Percentiles rank a stretch among this genome's conserved stretches.
Conservation (phyloP, 768 basidiomycete species). For the Mrakia gelida region DNA sequence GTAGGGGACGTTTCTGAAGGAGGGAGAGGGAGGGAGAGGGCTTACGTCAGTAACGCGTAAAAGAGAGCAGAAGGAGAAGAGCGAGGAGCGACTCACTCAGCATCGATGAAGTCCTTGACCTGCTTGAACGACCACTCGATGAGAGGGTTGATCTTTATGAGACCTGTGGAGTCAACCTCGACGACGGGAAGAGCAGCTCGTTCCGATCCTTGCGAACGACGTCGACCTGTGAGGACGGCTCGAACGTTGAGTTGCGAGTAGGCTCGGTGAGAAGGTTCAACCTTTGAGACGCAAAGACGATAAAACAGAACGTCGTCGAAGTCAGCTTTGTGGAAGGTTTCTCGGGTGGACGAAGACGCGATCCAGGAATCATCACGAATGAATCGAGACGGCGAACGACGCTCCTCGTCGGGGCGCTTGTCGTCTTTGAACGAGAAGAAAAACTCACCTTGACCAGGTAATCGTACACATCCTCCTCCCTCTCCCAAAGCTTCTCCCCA, state of each 20-base stretch:
- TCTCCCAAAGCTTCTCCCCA: conserved; percentile 81
- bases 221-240: conserved; percentile 89
- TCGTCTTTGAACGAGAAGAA: background rate
- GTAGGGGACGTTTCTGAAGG: conserved; percentile 61
- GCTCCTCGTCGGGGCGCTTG: background rate
- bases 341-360: background rate
- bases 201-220: conserved; percentile 89
- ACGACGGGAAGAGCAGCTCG: conserved; percentile 75
- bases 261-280: conserved; percentile 85
- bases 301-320: background rate
- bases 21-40: background rate
- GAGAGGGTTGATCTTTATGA: conserved; percentile 91
- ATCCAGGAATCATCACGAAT: background rate
- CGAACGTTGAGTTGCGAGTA: conserved; percentile 73
- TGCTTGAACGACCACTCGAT: conserved; percentile 78
- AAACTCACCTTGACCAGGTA: conserved; percentile 76
- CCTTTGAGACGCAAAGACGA: conserved; percentile 58
- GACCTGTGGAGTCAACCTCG: conserved; percentile 82
- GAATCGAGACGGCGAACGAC: background rate
- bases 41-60: background rate
- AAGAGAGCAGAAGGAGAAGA: background rate
- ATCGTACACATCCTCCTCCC: conserved; percentile 80
- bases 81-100: conserved; percentile 50
- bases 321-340: background rate
- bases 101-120: conserved; percentile 77